Evolutionary conservation across 2,329 filamentous ascomycete genomes (phyloP), one percentile per base, ranked within the genome.

Genomic region (Dactylonectria macrodidyma): DNA sequence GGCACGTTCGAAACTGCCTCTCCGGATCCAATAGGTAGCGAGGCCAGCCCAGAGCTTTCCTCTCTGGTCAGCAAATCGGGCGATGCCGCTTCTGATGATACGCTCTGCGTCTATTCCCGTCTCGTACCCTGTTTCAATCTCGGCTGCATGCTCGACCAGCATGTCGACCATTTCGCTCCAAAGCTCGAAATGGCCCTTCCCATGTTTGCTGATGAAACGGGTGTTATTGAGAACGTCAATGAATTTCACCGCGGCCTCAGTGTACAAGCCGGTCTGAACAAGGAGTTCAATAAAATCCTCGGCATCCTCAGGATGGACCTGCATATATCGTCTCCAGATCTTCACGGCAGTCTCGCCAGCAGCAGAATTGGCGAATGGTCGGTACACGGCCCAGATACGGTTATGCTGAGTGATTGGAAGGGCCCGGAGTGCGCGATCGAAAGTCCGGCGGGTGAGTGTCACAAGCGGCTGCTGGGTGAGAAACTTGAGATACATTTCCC

Each of bases 151-250:
- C 67, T 93, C 93, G 50, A 99, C 97, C 52, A 99, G 86, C 71
- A 98, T 81, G 77, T 99, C 96, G 41, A 98, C 91, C 94, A 99
- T 97, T 80, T 99, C 96, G 71, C 91, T 96, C 96, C 96, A 99
- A 56, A 99, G 87, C 81, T 99, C 95, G 79, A 97, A 99, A 70
- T 95, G 94, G 1, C 96, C 95, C 82, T 97, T 98, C 67, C 93
- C 93, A 73, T 96, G 91, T 82, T 97, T 97, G 83, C 95, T 98
- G 78, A 91, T 90, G 82, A 99, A 98, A 41, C 91, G 91, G 3
- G 93, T 89, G 75, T 98, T 95, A 84, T 98, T 95, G 76, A 99
- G 87, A 59, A 98, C 91, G 55, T 94, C 90, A 79, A 98, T 97
- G 81, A 97, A 99, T 73, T 92, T 92, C 79, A 92, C 92, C 62